phyloP scores from a whole-genome alignment of 192 early-diverging fungal species.

The Allomyces macrogynus region DNA sequence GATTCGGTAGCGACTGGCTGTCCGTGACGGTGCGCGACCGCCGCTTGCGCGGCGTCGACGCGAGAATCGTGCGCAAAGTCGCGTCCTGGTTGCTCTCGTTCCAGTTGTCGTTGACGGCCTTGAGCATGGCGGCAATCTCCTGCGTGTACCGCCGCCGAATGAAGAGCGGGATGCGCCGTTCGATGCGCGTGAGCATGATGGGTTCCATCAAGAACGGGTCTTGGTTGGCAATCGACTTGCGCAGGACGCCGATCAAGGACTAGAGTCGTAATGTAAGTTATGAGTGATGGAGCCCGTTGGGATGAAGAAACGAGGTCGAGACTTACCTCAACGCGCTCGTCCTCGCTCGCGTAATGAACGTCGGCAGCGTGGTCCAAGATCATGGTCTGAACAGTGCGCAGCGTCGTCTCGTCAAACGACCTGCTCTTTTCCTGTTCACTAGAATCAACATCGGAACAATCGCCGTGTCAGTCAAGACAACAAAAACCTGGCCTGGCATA shows the following conservation, averaged over 20 bases:
- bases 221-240: neutral
- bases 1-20: neutral
- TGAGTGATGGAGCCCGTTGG: neutral
- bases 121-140: neutral
- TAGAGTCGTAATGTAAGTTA: neutral
- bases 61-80: neutral
- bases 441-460: too few species aligned
- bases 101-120: neutral
- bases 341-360: neutral
- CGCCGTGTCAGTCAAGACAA: too few species aligned
- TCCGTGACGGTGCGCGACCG: neutral
- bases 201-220: neutral
- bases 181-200: neutral
- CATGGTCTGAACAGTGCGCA: neutral
- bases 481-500: too few species aligned
- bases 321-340: neutral
- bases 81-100: neutral
- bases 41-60: neutral
- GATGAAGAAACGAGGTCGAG: neutral
- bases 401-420: neutral
- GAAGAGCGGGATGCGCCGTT: neutral
- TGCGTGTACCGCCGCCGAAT: neutral
- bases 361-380: neutral
- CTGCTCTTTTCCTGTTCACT: neutral
- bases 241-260: neutral